These are phyloP conservation scores for Rhizoclosmatium globosum DNA, from an alignment of 192 early-diverging fungal species.

Conservation along the genomic window DNA sequence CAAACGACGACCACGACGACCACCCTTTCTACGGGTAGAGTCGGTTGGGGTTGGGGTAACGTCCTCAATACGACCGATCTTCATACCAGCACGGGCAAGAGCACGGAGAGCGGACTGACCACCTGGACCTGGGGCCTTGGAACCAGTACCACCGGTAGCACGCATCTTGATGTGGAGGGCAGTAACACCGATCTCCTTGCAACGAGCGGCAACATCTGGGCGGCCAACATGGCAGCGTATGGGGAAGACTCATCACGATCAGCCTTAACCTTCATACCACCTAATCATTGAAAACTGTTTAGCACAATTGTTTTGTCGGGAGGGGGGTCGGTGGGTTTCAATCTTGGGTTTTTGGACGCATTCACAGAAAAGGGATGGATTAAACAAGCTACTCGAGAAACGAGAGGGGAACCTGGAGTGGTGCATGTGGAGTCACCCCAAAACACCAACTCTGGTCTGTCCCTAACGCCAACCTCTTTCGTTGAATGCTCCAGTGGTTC, in stretches of 20 bases:
- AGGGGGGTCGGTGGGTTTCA: conserved; percentile 54
- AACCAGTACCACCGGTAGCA: conserved; percentile 98
- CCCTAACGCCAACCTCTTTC: background rate
- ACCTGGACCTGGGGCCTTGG: conserved; percentile 98
- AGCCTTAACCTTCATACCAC: conserved; percentile 99
- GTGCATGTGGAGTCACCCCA: conserved; percentile 13
- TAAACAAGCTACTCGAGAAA: background rate
- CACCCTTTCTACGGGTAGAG: conserved; percentile 98
- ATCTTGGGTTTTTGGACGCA: conserved; percentile 60
- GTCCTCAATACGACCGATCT: conserved; percentile 99
- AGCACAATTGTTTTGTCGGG: background rate
- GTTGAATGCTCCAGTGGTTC: too few relatives aligned
- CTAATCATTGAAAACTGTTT: conserved; percentile 51
- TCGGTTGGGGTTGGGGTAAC: conserved; percentile 99
- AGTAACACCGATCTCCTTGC: conserved; percentile 99
- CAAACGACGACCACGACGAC: conserved; percentile 99
- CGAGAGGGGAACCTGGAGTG: background rate
- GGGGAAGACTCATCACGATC: conserved; percentile 99
- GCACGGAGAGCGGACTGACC: conserved; percentile 98
- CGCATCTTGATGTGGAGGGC: conserved; percentile 99
- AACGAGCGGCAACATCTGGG: conserved; percentile 97
- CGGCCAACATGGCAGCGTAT: conserved; percentile 99
- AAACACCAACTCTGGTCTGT: background rate
- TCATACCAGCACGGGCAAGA: conserved; percentile 97
- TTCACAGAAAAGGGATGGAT: conserved; percentile 1